Base-by-base conservation (phyloP, 1,139 yeast genomes). In the Magnusiomyces suaveolens region DNA sequence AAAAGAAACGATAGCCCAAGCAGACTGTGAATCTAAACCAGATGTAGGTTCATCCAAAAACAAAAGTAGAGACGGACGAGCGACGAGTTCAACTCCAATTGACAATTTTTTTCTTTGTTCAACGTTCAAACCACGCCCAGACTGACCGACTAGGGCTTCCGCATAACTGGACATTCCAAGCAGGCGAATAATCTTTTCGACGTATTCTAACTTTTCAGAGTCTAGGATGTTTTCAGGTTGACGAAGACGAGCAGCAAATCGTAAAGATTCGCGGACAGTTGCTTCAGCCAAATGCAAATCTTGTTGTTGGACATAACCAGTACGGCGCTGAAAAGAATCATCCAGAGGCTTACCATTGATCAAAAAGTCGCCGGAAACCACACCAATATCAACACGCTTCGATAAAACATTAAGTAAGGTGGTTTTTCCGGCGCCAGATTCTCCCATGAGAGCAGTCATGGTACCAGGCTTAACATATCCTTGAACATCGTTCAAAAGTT, bases 81-180 rank as follows among this genome's bases (percentile, higher is more conserved):
- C 94, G 43, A 86, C 92, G 57, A 87, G 73, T 65, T 87, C 95
- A 55, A 87, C 92, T 60, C 94, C 89, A 66, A 84, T 82, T n/a
- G 92, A 83, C 61, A 85, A 74, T 67, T 90, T 80, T 74, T 85
- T 86, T 64, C 94, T 80, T 69, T 85, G 92, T 69, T 85, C 94
- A 58, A 84, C 92, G 65, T 84, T 85, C 61, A 85, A 72, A 60
- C 82, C 83, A 23, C 63, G 61, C 69, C 92, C 92, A 48, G 84
- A 79, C 59, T 80, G 81, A 72, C 84, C 84, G 59, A 80, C 78
- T 52, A 78, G 68, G 16, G 84, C 82, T 60, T 80, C 83, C n/a
- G 83, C 79, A 61, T 79, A 79, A 52, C 71, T 71, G 52, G 72
- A 72, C 84, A 80, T 80, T 59, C 80, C 83, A 52, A 80, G 71